phyloP scores from a whole-genome alignment of 768 basidiomycete genomes.

The Royoungia palumana region DNA sequence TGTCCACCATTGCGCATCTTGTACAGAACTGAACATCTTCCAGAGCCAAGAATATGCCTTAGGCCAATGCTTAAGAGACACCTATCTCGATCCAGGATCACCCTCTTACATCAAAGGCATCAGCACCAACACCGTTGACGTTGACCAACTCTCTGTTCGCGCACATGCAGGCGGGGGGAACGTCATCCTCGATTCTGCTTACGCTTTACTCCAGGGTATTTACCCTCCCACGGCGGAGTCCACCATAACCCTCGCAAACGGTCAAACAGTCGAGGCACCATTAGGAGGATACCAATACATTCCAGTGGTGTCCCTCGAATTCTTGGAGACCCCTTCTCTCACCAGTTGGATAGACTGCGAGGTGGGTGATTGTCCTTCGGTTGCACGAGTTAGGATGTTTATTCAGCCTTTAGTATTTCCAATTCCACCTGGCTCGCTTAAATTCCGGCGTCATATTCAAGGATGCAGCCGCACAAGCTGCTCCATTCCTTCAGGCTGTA shows the following conservation, averaged over 20 bases:
- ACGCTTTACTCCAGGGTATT: slow-evolving; percentile 78
- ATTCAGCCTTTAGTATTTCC: slow-evolving; percentile 24
- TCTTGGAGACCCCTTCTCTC: slow-evolving; percentile 52
- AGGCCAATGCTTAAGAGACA: slow-evolving; percentile 54
- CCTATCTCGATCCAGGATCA: slow-evolving; percentile 61
- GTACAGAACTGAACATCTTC: not conserved
- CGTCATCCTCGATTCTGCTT: slow-evolving; percentile 79
- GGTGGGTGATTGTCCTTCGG: slow-evolving; percentile 23
- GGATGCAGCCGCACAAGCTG: slow-evolving; percentile 48
- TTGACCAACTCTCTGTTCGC: slow-evolving; percentile 66
- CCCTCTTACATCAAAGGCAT: slow-evolving; percentile 66
- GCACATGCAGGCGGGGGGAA: slow-evolving; percentile 80
- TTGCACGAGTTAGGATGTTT: not conserved
- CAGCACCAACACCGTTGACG: slow-evolving; percentile 61
- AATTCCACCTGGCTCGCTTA: slow-evolving; percentile 21
- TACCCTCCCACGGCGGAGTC: slow-evolving; percentile 72
- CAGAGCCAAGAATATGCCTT: slow-evolving; percentile 56
- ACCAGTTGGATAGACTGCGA: slow-evolving; percentile 74
- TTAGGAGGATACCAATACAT: slow-evolving; percentile 87
- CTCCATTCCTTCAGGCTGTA: slow-evolving; percentile 61
- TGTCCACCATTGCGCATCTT: slow-evolving; percentile 13
- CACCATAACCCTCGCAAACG: slow-evolving; percentile 70
- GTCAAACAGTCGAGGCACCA: slow-evolving; percentile 64
- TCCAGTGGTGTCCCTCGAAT: slow-evolving; percentile 60
- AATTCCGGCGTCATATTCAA: slow-evolving; percentile 45